Conservation (phyloP, 495 filamentous ascomycete genomes). For the Hypoxylon fuscum region DNA sequence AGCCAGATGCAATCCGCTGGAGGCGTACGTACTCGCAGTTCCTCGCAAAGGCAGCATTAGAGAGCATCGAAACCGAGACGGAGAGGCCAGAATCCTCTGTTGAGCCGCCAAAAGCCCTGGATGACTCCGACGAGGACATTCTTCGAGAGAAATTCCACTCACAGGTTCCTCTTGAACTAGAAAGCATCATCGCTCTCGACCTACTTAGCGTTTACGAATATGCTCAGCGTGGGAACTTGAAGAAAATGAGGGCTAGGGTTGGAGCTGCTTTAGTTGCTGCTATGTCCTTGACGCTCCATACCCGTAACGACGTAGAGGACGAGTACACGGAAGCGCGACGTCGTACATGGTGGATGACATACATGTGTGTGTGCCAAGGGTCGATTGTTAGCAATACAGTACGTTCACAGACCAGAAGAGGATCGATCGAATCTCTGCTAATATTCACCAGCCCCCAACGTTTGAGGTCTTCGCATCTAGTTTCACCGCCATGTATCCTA, state of each 20-base stretch:
- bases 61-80: slow-evolving; percentile 64
- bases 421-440: slow-evolving; percentile 16
- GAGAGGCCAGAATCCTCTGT: slow-evolving; percentile 64
- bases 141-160: slow-evolving; percentile 62
- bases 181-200: slow-evolving; percentile 64
- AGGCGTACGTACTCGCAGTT: slow-evolving; percentile 64
- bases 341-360: slow-evolving; percentile 73
- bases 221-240: slow-evolving; percentile 66
- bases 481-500: slow-evolving; percentile 65
- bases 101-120: slow-evolving; percentile 62
- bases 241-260: slow-evolving; percentile 68
- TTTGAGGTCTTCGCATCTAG: slow-evolving; percentile 65
- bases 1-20: slow-evolving; percentile 55
- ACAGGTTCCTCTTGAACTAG: slow-evolving; percentile 60
- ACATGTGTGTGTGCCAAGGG: slow-evolving; percentile 66
- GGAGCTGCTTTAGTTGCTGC: slow-evolving; percentile 65
- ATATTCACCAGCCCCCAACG: slow-evolving; percentile 55
- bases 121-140: slow-evolving; percentile 52
- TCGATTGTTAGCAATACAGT: slow-evolving; percentile 69
- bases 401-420: slow-evolving; percentile 28
- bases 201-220: slow-evolving; percentile 69
- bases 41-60: slow-evolving; percentile 62
- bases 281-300: slow-evolving; percentile 62
- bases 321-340: slow-evolving; percentile 62
- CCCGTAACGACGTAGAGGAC: slow-evolving; percentile 56